phyloP scores from a whole-genome alignment of 1,139 yeast species.

The Magnusiomyces ingens region DNA sequence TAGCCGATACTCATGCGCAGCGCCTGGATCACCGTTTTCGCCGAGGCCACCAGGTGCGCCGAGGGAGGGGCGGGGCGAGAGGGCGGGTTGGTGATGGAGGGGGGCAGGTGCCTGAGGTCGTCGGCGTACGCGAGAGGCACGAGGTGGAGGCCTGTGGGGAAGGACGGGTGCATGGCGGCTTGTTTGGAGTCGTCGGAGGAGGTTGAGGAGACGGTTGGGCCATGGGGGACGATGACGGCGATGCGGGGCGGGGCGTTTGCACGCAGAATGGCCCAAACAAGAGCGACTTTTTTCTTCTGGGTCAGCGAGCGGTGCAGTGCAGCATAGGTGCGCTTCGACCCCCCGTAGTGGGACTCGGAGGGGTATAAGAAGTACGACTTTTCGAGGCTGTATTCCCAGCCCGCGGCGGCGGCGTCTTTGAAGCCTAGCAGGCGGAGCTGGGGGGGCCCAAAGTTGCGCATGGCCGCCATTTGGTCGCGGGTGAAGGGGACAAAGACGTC shows the following conservation, averaged over 20 bases:
- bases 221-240: slow-evolving; percentile 56
- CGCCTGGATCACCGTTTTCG: slow-evolving; percentile 37
- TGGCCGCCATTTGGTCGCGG: slow-evolving; percentile 31
- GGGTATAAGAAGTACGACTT: slow-evolving; percentile 59
- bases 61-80: slow-evolving; percentile 22
- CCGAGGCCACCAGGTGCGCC: slow-evolving; percentile 31
- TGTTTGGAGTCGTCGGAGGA: no score
- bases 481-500: slow-evolving; percentile 39
- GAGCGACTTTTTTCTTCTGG: slow-evolving; percentile 47
- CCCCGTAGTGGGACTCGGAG: slow-evolving; percentile 47
- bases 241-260: slow-evolving; percentile 50
- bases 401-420: slow-evolving; percentile 35
- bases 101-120: slow-evolving; percentile 32
- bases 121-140: slow-evolving; percentile 37
- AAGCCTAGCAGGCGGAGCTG: slow-evolving; percentile 60
- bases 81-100: not conserved
- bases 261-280: slow-evolving; percentile 66
- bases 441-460: slow-evolving; percentile 38
- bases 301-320: slow-evolving; percentile 59
- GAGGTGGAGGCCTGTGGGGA: slow-evolving; percentile 33
- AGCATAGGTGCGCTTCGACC: slow-evolving; percentile 62
- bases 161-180: not conserved
- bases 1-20: slow-evolving; percentile 44
- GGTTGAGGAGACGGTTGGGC: slow-evolving; percentile 15
- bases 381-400: slow-evolving; percentile 42